Conservation (phyloP, 2,329 filamentous ascomycete species). For the Colletotrichum spaethianum region DNA sequence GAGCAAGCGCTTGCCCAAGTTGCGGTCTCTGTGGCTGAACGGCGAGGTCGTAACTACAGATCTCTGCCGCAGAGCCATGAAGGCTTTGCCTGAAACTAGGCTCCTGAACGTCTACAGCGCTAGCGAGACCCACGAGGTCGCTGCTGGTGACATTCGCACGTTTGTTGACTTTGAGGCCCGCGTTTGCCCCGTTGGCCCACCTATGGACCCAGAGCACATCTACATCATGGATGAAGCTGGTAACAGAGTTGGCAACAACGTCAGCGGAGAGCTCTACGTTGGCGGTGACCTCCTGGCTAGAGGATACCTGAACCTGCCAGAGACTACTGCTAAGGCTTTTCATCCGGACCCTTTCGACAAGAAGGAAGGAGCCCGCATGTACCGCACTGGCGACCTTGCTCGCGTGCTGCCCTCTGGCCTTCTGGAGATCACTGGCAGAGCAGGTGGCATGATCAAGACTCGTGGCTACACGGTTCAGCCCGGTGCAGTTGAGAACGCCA, state of each 20-base stretch:
- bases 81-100: conserved; percentile 77
- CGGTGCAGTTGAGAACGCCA: conserved; percentile 81
- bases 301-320: conserved; percentile 84
- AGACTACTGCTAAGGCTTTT: conserved; percentile 82
- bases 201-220: conserved; percentile 76
- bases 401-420: conserved; percentile 76
- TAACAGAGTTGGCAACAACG: conserved; percentile 73
- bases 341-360: conserved; percentile 74
- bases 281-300: conserved; percentile 81
- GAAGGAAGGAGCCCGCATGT: conserved; percentile 76
- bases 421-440: conserved; percentile 82
- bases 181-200: conserved; percentile 82
- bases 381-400: conserved; percentile 81
- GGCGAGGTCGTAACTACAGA: conserved; percentile 88
- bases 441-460: conserved; percentile 86
- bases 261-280: conserved; percentile 81
- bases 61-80: conserved; percentile 77
- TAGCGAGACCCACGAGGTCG: conserved; percentile 86
- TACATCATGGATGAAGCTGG: conserved; percentile 82
- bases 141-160: conserved; percentile 80
- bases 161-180: conserved; percentile 74
- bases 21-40: conserved; percentile 84
- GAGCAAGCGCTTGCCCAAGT: conserved; percentile 72
- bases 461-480: conserved; percentile 85
- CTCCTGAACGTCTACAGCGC: conserved; percentile 87